A percentile compares a stretch with the other conserved stretches of the same genome.
Evolutionary conservation across 1,284 basidiomycete species (phyloP).

Genomic region (Erythrobasidium hasegawianum): DNA sequence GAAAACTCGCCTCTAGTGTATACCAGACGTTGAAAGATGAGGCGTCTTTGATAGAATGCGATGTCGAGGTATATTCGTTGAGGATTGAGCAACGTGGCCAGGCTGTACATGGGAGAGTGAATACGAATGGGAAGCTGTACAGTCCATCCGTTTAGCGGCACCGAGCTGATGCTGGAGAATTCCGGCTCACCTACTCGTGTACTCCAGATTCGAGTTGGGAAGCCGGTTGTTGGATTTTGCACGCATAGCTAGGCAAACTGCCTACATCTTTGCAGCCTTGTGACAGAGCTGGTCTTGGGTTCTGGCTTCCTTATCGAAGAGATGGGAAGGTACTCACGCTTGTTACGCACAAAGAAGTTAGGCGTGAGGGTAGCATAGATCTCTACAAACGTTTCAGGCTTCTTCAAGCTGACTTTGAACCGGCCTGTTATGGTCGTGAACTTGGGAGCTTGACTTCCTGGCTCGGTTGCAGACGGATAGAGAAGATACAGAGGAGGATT

Average conservation of each 20-base stretch:
- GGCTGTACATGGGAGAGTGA: background rate
- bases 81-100: background rate
- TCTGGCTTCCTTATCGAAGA: too few relatives aligned
- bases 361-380: background rate
- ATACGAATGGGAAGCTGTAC: background rate
- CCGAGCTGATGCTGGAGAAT: too few relatives aligned
- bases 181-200: too few relatives aligned
- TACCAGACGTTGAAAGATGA: background rate
- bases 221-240: background rate
- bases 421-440: background rate
- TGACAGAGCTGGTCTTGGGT: too few relatives aligned
- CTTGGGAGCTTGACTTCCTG: conserved; percentile 16
- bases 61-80: background rate
- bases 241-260: background rate
- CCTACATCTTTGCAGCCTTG: background rate
- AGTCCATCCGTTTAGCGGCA: too few relatives aligned
- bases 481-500: conserved; percentile 20
- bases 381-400: background rate
- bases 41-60: background rate
- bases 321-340: too few relatives aligned
- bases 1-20: background rate
- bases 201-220: too few relatives aligned
- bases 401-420: background rate
- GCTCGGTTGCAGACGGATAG: conserved; percentile 15
- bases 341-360: background rate